phyloP scores from a whole-genome alignment of 2,329 filamentous ascomycete species.

The Juglanconis oblonga region DNA sequence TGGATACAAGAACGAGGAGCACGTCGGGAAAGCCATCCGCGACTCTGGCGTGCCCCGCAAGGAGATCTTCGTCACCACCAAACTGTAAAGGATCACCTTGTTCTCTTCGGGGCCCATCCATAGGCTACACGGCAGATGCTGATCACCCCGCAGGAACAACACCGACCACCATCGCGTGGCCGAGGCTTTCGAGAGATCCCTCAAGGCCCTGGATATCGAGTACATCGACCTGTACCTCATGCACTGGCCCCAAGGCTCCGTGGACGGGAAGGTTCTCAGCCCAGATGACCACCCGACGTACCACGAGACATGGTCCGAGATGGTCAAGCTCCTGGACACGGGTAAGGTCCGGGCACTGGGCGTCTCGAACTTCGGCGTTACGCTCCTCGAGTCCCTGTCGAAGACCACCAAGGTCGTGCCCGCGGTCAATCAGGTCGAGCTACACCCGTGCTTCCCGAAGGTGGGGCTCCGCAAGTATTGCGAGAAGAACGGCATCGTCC shows the following conservation, averaged over 20 bases:
- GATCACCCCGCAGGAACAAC: slow-evolving; percentile 9
- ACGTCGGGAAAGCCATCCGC: slow-evolving; percentile 30
- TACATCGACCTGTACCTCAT: slow-evolving; percentile 55
- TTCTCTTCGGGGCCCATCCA: background rate
- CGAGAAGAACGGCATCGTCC: slow-evolving; percentile 60
- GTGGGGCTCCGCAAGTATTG: slow-evolving; percentile 58
- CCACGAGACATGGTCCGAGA: slow-evolving; percentile 17
- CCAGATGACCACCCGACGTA: slow-evolving; percentile 12
- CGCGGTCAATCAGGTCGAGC: slow-evolving; percentile 63
- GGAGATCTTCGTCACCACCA: slow-evolving; percentile 32
- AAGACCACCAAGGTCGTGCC: slow-evolving; percentile 43
- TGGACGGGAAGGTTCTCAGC: background rate
- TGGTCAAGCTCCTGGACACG: slow-evolving; percentile 43
- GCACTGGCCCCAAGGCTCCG: slow-evolving; percentile 15
- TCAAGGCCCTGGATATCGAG: slow-evolving; percentile 48
- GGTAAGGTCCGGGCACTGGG: slow-evolving; percentile 64
- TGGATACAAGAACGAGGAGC: slow-evolving; percentile 26
- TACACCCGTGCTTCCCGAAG: slow-evolving; percentile 46
- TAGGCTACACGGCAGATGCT: slow-evolving; percentile 6
- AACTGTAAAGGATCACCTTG: slow-evolving; percentile 21
- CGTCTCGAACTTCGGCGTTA: slow-evolving; percentile 67
- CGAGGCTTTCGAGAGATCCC: slow-evolving; percentile 27
- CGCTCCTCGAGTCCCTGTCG: slow-evolving; percentile 63
- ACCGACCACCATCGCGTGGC: slow-evolving; percentile 27
- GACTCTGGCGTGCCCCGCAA: slow-evolving; percentile 30